phyloP scores from a whole-genome alignment of 2,329 filamentous ascomycete species.

The Penicillium sp. region DNA sequence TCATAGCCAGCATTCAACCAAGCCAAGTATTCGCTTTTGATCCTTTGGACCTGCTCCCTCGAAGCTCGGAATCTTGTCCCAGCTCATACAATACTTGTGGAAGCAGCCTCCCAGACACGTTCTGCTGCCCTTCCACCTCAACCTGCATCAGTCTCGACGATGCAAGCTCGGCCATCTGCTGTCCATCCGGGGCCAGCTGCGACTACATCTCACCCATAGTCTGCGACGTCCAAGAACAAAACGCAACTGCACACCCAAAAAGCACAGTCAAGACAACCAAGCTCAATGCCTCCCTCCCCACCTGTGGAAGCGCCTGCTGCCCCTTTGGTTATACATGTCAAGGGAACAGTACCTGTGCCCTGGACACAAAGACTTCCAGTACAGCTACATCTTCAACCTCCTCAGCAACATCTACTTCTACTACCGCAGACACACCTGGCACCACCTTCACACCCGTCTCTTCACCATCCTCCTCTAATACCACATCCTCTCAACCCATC shows the following conservation, averaged over 20 bases:
- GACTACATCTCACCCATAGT: conserved; percentile 47
- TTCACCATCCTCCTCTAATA: conserved; percentile 25
- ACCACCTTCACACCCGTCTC: conserved; percentile 29
- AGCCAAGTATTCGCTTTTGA: conserved; percentile 22
- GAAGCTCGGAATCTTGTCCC: conserved; percentile 37
- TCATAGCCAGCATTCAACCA: conserved; percentile 29
- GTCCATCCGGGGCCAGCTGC: conserved; percentile 48
- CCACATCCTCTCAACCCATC: conserved; percentile 9
- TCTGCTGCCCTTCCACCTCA: conserved; percentile 48
- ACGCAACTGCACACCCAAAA: conserved; percentile 43
- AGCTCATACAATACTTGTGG: conserved; percentile 42
- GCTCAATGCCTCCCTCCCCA: conserved; percentile 44
- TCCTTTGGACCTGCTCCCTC: conserved; percentile 22
- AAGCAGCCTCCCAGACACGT: conserved; percentile 45
- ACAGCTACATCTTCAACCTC: conserved; percentile 22
- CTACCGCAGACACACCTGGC: conserved; percentile 22
- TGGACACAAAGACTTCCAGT: conserved; percentile 32
- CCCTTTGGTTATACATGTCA: conserved; percentile 53
- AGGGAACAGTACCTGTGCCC: conserved; percentile 33
- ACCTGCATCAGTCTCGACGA: conserved; percentile 49
- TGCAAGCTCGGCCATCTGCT: conserved; percentile 51
- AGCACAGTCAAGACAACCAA: conserved; percentile 48
- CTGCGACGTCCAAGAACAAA: conserved; percentile 49
- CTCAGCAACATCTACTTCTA: conserved; percentile 20
- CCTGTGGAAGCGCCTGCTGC: conserved; percentile 50